Percentiles rank a stretch among this genome's conserved stretches.
These are phyloP conservation scores for Liquidambar formosana DNA, from an alignment of 164 flowering plant genomes.

Conservation along the genomic window DNA sequence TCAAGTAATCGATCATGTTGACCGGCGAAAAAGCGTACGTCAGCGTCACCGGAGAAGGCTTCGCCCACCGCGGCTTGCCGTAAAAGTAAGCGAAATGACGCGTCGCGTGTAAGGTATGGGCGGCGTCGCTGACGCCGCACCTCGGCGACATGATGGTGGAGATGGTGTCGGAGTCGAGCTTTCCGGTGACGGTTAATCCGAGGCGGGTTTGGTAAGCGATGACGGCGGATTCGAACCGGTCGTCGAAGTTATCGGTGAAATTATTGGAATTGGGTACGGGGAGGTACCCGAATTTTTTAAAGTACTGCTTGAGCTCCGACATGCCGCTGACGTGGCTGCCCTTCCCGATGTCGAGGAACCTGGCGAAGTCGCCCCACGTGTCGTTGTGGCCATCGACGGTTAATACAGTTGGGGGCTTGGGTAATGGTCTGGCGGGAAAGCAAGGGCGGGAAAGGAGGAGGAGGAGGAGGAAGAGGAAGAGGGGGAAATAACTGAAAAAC, in stretches of 20 bases:
- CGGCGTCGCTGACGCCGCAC: constrained; percentile 62
- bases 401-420: constrained; percentile 18
- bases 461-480: constrained; percentile 13
- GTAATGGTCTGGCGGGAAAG: constrained; percentile 28
- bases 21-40: constrained; percentile 54
- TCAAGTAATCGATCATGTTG: constrained; percentile 28
- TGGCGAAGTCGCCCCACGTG: constrained; percentile 45
- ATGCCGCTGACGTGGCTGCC: constrained; percentile 50
- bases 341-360: constrained; percentile 40
- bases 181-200: constrained; percentile 55
- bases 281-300: constrained; percentile 65
- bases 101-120: constrained; percentile 16
- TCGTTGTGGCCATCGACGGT: constrained; percentile 16
- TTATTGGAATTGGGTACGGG: constrained; percentile 14
- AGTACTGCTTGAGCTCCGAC: constrained; percentile 59
- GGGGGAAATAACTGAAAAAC: constrained; percentile 17
- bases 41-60: constrained; percentile 28
- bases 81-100: constrained; percentile 51
- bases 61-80: constrained; percentile 53
- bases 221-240: constrained; percentile 51
- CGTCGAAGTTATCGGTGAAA: constrained; percentile 57
- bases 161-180: constrained; percentile 51
- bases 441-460: constrained; percentile 19
- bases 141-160: constrained; percentile 50
- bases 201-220: constrained; percentile 53